These are phyloP conservation scores for Polytrichum commune DNA, from an alignment of 225 moss, liverwort and hornwort species.

Conservation along the genomic window DNA sequence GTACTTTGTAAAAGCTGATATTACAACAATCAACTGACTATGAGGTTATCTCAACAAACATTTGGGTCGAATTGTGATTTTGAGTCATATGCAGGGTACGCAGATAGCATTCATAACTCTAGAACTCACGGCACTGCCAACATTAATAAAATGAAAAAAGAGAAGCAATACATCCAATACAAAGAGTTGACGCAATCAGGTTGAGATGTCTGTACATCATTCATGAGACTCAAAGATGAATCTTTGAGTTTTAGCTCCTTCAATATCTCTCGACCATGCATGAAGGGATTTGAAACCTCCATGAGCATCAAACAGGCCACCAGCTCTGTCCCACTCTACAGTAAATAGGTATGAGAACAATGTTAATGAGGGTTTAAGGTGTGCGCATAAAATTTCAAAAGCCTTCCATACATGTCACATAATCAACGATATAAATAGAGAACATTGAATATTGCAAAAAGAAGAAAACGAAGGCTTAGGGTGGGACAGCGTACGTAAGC, in stretches of 20 bases:
- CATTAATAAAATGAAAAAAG: no score
- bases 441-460: constrained; percentile 7
- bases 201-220: constrained; percentile 56
- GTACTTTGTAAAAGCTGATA: no score
- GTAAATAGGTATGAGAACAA: neutral
- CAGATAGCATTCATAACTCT: no score
- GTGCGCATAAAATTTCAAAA: no score
- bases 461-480: constrained; percentile 2
- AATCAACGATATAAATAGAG: neutral
- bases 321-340: constrained; percentile 89
- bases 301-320: constrained; percentile 91
- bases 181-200: neutral
- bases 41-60: no score
- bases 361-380: no score
- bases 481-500: constrained; percentile 36
- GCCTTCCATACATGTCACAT: neutral
- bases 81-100: no score
- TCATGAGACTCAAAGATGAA: constrained; percentile 52
- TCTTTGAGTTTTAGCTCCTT: constrained; percentile 81
- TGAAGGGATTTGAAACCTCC: constrained; percentile 98
- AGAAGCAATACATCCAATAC: no score
- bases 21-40: no score
- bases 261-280: constrained; percentile 89
- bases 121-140: no score
- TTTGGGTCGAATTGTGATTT: no score